These are phyloP conservation scores for Lactarius evosmus DNA, from an alignment of 768 basidiomycete species.

Conservation along the genomic window DNA sequence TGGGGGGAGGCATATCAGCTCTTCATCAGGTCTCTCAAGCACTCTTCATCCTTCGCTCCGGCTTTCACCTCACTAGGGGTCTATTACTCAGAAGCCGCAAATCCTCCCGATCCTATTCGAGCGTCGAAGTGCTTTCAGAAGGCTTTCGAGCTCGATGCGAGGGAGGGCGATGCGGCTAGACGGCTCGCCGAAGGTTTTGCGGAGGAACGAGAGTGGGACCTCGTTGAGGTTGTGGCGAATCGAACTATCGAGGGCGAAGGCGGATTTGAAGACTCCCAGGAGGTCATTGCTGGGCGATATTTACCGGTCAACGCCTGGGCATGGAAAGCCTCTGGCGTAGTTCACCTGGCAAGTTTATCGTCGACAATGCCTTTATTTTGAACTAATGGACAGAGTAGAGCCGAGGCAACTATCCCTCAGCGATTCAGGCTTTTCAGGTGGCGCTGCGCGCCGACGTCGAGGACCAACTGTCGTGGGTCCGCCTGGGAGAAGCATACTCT, in stretches of 20 bases:
- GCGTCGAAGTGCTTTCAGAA: slow-evolving; percentile 97
- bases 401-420: slow-evolving; percentile 62
- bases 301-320: slow-evolving; percentile 90
- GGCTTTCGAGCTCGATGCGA: slow-evolving; percentile 93
- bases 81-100: slow-evolving; percentile 71
- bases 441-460: slow-evolving; percentile 73
- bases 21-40: slow-evolving; percentile 79
- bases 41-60: slow-evolving; percentile 73
- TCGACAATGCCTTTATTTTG: slow-evolving; percentile 5
- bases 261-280: slow-evolving; percentile 50
- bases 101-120: slow-evolving; percentile 75
- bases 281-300: slow-evolving; percentile 46
- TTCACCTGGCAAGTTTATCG: slow-evolving; percentile 67
- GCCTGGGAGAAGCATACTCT: slow-evolving; percentile 88
- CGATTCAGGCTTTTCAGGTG: slow-evolving; percentile 84
- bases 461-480: slow-evolving; percentile 83
- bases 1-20: slow-evolving; percentile 68
- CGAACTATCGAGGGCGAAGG: slow-evolving; percentile 94
- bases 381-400: slow-evolving; percentile 43
- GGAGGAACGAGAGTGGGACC: slow-evolving; percentile 90
- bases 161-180: slow-evolving; percentile 81
- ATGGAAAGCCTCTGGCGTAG: slow-evolving; percentile 93
- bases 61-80: slow-evolving; percentile 92
- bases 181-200: slow-evolving; percentile 87
- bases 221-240: slow-evolving; percentile 91